phyloP scores from a whole-genome alignment of 1,139 yeast genomes.

The Geotrichum histeridarum region DNA sequence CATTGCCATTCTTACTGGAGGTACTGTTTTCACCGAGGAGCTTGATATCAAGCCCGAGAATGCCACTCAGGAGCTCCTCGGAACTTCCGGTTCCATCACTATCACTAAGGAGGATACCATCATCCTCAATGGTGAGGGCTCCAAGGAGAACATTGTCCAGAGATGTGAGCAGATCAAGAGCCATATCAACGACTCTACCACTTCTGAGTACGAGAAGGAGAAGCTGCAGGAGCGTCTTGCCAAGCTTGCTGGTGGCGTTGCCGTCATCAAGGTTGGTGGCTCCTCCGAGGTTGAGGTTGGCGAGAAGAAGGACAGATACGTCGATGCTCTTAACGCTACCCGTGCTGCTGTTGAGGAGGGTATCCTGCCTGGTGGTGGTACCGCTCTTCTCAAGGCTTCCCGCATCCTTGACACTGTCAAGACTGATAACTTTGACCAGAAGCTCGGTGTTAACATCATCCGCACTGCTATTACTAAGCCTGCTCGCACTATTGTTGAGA shows the following conservation, averaged over 20 bases:
- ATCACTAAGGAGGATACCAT: slow-evolving; percentile 98
- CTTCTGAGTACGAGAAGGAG: slow-evolving; percentile 95
- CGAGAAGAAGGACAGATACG: slow-evolving; percentile 99
- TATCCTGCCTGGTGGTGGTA: slow-evolving; percentile 99
- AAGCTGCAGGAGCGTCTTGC: slow-evolving; percentile 98
- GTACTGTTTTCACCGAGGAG: slow-evolving; percentile 98
- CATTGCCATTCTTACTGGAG: slow-evolving; percentile 94
- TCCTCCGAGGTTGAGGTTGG: slow-evolving; percentile 98
- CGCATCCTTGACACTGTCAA: slow-evolving; percentile 70
- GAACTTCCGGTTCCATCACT: slow-evolving; percentile 89
- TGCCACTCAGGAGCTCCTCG: slow-evolving; percentile 86
- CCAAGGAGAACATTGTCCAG: slow-evolving; percentile 77
- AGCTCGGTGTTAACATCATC: slow-evolving; percentile 94
- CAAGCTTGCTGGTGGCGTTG: slow-evolving; percentile 98
- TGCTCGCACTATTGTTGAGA: slow-evolving; percentile 93
- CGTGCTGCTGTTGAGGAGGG: slow-evolving; percentile 99
- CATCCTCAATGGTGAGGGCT: slow-evolving; percentile 90
- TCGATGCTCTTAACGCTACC: slow-evolving; percentile 97
- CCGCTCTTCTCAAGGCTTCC: slow-evolving; percentile 94
- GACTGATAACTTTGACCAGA: slow-evolving; percentile 93
- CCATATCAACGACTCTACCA: slow-evolving; percentile 61
- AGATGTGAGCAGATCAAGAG: slow-evolving; percentile 96
- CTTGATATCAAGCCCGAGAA: slow-evolving; percentile 96
- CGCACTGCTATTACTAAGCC: slow-evolving; percentile 95
- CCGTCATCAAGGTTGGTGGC: slow-evolving; percentile 97